These are phyloP conservation scores for Cyberlindnera lachancei DNA, from an alignment of 805 yeast species.

Conservation along the genomic window DNA sequence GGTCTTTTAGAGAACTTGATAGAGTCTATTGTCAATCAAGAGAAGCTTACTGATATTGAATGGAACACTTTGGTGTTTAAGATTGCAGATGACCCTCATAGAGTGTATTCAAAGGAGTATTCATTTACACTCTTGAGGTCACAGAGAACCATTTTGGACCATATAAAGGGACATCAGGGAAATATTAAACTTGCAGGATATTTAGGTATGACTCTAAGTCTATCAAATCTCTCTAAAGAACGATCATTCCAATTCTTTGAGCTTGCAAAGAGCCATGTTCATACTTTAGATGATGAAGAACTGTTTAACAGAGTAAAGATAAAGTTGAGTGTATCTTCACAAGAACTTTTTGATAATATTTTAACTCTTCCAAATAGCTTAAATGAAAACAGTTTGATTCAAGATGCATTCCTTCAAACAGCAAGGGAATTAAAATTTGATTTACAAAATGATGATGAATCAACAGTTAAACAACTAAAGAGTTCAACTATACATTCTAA, in stretches of 20 bases:
- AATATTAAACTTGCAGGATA: slow-evolving; percentile 6
- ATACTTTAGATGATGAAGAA: slow-evolving; percentile 4
- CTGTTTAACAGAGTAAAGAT: slow-evolving; percentile 2
- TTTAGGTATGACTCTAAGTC: slow-evolving; percentile 9
- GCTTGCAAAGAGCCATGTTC: neutral
- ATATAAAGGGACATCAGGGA: neutral
- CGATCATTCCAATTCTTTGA: slow-evolving; percentile 6
- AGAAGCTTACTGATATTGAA: slow-evolving; percentile 2
- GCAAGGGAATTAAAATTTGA: slow-evolving; percentile 1
- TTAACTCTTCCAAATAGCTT: neutral
- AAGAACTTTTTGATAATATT: slow-evolving; percentile 2
- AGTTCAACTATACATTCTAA: neutral
- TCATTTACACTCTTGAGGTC: slow-evolving; percentile 4
- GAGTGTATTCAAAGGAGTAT: slow-evolving; percentile 7
- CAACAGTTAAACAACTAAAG: neutral
- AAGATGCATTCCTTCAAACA: slow-evolving; percentile 7
- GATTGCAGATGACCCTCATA: slow-evolving; percentile 4
- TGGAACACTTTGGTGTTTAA: slow-evolving; percentile 8
- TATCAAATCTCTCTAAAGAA: slow-evolving; percentile 4
- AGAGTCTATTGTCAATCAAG: slow-evolving; percentile 1
- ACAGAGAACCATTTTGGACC: slow-evolving; percentile 7
- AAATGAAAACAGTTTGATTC: slow-evolving; percentile 1
- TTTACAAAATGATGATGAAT: neutral
- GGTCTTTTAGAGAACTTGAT: slow-evolving; percentile 4
- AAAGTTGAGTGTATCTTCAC: slow-evolving; percentile 1